Evolutionary conservation across 1,284 basidiomycete species (phyloP), one percentile per base, ranked within the genome.

Genomic region (Rhodotorula sp.): DNA sequence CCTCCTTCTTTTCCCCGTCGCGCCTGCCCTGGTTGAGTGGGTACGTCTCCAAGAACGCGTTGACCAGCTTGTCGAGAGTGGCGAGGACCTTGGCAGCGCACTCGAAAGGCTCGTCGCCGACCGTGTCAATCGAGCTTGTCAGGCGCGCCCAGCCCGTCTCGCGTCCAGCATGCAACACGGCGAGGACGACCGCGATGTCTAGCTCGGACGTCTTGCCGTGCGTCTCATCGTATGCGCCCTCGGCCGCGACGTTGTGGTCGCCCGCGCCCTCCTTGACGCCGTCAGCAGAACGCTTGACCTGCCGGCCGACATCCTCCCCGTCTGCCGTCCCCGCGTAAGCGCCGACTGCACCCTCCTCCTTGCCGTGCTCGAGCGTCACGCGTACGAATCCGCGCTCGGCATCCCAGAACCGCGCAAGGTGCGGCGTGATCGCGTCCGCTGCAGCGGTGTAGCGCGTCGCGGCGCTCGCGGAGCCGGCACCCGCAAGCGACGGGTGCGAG

Each of bases 171-270:
- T 84, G 83, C 19, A 84, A 71, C 34, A 83, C 74, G 1, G 82
- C 80, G 27, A 85, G 80, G 1, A 82, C 76, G 17, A 83, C 72
- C 0, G 82, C 83, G 15, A 81, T 80, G 71, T 85, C 84, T 4
- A 83, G 77, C 21, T 81, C 81, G 2, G 74, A 61, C 21, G 50
- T 39, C 55, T 76, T 76, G 48, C 75, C 73, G 46, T 74, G 73
- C 22, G 59, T 64, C 17, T 66, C 63, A 56, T 63, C 61, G 29
- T 37, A 36, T 3, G 50, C 57, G 50, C 46, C 34, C 54, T 32
- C 54, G 22, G 32, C 54, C 25, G 34, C n/a, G 2, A 21, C n/a
- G 10, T 44, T 44, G 19, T 46, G 32, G 7, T 6, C 32, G 32
- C 29, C 21, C 5, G 34, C 34, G 13, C 62, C 70, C 22, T 55